Evolutionary conservation across 768 basidiomycete genomes (phyloP), one percentile per base, ranked within the genome.

Genomic region (Xerocomellus amylosporus): DNA sequence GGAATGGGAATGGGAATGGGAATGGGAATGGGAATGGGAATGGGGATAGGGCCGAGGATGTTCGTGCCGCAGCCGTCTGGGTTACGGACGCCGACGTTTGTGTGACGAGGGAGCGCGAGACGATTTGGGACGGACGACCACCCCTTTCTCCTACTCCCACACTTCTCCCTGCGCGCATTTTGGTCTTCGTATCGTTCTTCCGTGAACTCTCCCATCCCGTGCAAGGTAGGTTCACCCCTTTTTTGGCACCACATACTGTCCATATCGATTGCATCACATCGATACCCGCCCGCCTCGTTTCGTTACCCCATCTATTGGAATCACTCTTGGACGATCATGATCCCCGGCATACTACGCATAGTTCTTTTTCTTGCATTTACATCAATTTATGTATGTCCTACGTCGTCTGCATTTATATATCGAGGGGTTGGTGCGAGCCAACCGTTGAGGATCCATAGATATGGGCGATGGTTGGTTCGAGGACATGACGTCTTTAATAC

Each of bases 51-150:
- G 1, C 54, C 64, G 37, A 56, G 67, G 46, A 9, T 62, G 28
- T 68, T 65, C 26, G 55, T 67, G 1, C 59, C 67, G 14, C 67
- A 68, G 28, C 63, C 58, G 17, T 68, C 67, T 41, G 67, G 65
- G 9, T 33, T 68, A 36, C 60, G 67, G 44, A 64, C 59, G 24
- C 65, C 67, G 4, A 58, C 55, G 48, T 66, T 68, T 54, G 65
- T 54, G 13, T 66, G 53, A 64, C n/a, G 20, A 54, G 24, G n/a
- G 31, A 9, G 9, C 1, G 15, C 19, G 15, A 26, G 41, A 20
- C 22, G n/a, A n/a, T n/a, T n/a, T n/a, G n/a, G 37, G 26, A 22
- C 13, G 0, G n/a, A 24, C 14, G 24, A 14, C 14, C 13, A 7
- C 19, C 19, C 7, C 8, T 31, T 39, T 1, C 7, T 34, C 15